Percentiles rank a stretch among this genome's conserved stretches.
Evolutionary conservation across 257 asterid species (phyloP).

Genomic region (Paraleonurus japonicus): DNA sequence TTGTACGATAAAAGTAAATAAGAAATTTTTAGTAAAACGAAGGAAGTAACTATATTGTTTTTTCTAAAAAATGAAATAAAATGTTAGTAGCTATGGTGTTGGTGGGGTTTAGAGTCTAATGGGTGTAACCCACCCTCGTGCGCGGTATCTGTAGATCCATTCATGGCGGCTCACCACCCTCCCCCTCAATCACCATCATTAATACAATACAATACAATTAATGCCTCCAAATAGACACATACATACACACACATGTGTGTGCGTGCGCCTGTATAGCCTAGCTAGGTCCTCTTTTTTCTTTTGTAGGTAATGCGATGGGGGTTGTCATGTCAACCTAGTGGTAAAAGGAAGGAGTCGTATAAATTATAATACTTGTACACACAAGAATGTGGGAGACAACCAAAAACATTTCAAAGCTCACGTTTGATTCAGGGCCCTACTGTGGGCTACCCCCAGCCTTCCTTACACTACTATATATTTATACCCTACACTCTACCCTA

Average conservation of each 20-base stretch:
- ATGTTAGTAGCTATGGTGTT: slow-evolving; percentile 12
- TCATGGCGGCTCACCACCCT: slow-evolving; percentile 56
- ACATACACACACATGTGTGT: slow-evolving; percentile 2
- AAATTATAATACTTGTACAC: background rate
- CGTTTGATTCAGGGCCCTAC: slow-evolving; percentile 30
- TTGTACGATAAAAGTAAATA: no score
- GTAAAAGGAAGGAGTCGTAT: background rate
- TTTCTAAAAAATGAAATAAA: no score
- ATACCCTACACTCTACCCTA: slow-evolving; percentile 48
- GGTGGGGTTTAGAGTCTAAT: slow-evolving; percentile 19
- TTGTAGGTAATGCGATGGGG: slow-evolving; percentile 52
- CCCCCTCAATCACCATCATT: slow-evolving; percentile 42
- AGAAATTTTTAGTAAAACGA: no score
- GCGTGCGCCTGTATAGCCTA: slow-evolving; percentile 2
- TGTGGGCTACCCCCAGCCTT: slow-evolving; percentile 32
- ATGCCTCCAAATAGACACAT: slow-evolving; percentile 43
- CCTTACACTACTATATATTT: slow-evolving; percentile 50
- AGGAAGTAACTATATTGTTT: no score
- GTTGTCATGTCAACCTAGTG: slow-evolving; percentile 57
- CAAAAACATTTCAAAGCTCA: slow-evolving; percentile 46
- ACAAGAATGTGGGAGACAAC: slow-evolving; percentile 67
- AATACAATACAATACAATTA: slow-evolving; percentile 22
- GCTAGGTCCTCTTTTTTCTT: background rate
- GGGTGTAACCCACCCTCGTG: slow-evolving; percentile 48
- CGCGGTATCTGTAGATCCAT: slow-evolving; percentile 50